Evolutionary conservation across 495 filamentous ascomycete genomes (phyloP), one percentile per base, ranked within the genome.

Genomic region (Penicillium steckii): DNA sequence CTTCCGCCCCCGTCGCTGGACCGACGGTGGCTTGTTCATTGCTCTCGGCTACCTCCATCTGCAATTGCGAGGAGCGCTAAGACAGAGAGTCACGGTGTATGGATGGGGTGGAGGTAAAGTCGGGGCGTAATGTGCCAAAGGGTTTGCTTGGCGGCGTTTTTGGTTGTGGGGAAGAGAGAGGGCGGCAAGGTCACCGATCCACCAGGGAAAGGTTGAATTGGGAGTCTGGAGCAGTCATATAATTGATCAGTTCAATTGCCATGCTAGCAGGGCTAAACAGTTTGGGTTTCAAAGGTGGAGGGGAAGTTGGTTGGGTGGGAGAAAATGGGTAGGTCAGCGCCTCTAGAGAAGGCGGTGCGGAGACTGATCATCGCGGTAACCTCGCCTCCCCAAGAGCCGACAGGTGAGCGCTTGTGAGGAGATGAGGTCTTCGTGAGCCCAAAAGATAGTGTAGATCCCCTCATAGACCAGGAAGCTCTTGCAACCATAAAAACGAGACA

Each of bases 311-410:
- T 49, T 46, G 45, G 53, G 57, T 54, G 64, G 60, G 60, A 64
- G 59, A 44, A 30, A 62, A 44, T 44, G 55, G n/a, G 50, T 50
- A 54, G 59, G 55, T 54, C 48, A 57, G 55, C 48, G 61, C 60
- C 61, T 64, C 55, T 60, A 67, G 67, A 67, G 67, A 71, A 75
- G 72, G 72, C 72, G 72, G 72, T 75, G 72, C 72, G 72, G 72
- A 75, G 72, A 73, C 70, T 75, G 65, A 68, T 73, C 68, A 69
- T 69, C 62, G 59, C 58, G 64, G 65, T 57, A 61, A 56, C 54
- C 54, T n/a, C 18, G 66, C 68, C 67, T n/a, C 38, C 68, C 68
- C 68, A 67, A 72, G 57, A 63, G 58, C 58, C 59, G 65, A 47
- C 47, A 61, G 27, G 57, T 52, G 46, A n/a, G 62, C 57, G 55